Evolutionary conservation across 495 filamentous ascomycete species (phyloP), one percentile per base, ranked within the genome.

Genomic region (Penicillium bovifimosum): DNA sequence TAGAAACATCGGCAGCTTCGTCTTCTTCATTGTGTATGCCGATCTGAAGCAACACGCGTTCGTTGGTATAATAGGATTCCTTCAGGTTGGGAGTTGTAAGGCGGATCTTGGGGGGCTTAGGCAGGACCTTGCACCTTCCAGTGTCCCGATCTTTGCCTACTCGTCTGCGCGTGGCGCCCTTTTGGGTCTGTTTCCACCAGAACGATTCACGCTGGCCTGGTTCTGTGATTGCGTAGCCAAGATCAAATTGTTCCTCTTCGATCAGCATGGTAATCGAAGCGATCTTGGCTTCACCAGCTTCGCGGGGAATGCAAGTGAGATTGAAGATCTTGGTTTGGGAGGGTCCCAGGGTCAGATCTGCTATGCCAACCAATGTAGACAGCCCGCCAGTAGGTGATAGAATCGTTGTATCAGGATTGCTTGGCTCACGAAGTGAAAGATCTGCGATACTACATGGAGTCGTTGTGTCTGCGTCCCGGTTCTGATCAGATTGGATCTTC

Each of bases 71-170:
- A 66, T 93, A 95, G 29, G 86, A 81, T 18, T 81, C 74, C 49
- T 74, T 73, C 40, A 86, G 68, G 40, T 81, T 76, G 2, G 78
- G 71, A 17, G 87, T 66, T 24, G 72, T 76, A 31, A 97, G 79
- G 53, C 87, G 81, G 69, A 99, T 84, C 64, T 96, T 97, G 0
- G 93, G 93, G 35, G 93, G 93, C 62, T 93, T 87, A 5, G 92
- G 93, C 50, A 90, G 75, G 31, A 97, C 83, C 41, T 79, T 87
- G 86, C 76, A 55, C 13, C 49, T 61, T 27, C 59, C 65, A 28
- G 64, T 65, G 52, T 78, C 65, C 14, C 69, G 63, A 42, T 66
- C 70, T 49, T 68, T 71, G 27, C 74, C 72, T 40, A 74, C 46
- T 53, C 68, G 62, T 56, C 71, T 68, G 34, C 63, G 60, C 41